Evolutionary conservation across 2,329 filamentous ascomycete species (phyloP), one percentile per base, ranked within the genome.

Genomic region (Stachybotrys chlorohalonatus): DNA sequence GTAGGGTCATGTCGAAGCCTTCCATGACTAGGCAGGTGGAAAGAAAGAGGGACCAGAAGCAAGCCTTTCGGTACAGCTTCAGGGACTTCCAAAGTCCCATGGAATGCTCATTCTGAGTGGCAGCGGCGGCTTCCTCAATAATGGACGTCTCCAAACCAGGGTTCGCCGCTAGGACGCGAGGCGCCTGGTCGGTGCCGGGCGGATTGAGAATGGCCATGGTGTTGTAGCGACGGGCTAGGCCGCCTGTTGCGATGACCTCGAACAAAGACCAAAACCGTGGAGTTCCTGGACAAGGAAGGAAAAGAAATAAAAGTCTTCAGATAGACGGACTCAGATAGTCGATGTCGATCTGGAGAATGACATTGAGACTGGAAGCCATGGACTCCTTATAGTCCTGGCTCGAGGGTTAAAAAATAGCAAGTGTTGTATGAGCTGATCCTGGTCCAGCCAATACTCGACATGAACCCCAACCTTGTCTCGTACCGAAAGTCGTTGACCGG

Each of bases 1-100:
- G 63, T 0, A 78, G 64, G 17, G 63, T 62, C 4, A 64, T 54
- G 55, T 77, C 76, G 55, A 76, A 73, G 1, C 70, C 69, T 24
- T 73, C 70, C 70, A 73, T 73, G 45, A 73, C 58, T 5, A 73
- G 69, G 7, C 67, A 70, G 0, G 68, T 60, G 6, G 71, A 73
- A 24, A 73, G 55, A 47, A 72, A 67, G 53, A 71, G 55, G 31
- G 70, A 72, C 70, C 70, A 73, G 7, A 68, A 53, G 31, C 65
- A 67, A 1, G 70, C 71, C 52, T 69, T 71, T 45, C 55, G 59
- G 59, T 72, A 77, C 8, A 76, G 66, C 56, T 66, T 72, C 54
- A 77, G 59, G 2, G 75, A 70, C 42, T 65, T 39, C 1, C 63
- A 1, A 16, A 72, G 53, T 15, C 64, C 60, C 60, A 72, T 61